Evolutionary conservation across 106 monocot species (phyloP), one percentile per base, ranked within the genome.

Genomic region (Acorus calamus): DNA sequence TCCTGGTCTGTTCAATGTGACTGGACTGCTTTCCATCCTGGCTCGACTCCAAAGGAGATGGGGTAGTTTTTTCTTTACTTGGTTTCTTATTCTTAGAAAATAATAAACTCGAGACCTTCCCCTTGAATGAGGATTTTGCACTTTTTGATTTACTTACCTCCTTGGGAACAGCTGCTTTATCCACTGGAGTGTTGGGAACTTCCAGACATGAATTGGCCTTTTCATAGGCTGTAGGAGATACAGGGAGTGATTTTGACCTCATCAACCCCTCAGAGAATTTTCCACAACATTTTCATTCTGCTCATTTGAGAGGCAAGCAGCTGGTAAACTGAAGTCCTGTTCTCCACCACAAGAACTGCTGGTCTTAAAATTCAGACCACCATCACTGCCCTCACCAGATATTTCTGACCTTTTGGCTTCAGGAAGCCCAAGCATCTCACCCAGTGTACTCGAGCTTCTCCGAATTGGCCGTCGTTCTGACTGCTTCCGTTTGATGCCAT

Each of bases 391-490:
- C 9, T 62, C 75, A 51, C 69, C 67, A 28, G 28, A 28, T 28
- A 28, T 28, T 28, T 28, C 28, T 28, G 28, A 28, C 55, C 28
- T 74, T 55, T 57, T 59, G 49, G 60, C 49, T 50, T 80, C 79
- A 53, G 55, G 41, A 61, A 77, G 10, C 46, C 71, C 44, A 48
- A 87, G 86, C 78, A 87, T 72, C 69, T 87, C 79, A 47, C 71
- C 79, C 59, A 87, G 63, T 52, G 82, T 87, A 49, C 79, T 77
- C 11, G 77, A 77, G 62, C 80, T 80, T 57, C 69, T 72, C 56
- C 9, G 11, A 28, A 59, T 47, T 47, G 57, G 69, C n/a, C 11
- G 51, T 53, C 77, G 56, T 69, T 77, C 82, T 68, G 66, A 76
- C 42, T 50, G 14, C 50, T 50, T 58, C 46, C 74, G 55, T 65